Conservation (phyloP, 2,329 filamentous ascomycete species). For the Penicillium sp. region DNA sequence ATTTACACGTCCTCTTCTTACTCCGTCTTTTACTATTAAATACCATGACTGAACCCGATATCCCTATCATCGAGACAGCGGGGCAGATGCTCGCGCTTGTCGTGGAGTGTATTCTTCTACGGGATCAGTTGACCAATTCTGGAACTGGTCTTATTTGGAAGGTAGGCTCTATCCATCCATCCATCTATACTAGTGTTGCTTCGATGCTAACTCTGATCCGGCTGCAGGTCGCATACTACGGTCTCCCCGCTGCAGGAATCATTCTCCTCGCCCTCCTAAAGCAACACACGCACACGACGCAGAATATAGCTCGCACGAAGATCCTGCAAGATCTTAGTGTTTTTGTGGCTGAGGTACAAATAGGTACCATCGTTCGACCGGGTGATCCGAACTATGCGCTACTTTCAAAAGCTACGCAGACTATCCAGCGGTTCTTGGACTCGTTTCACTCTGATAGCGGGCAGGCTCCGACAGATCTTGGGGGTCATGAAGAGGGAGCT, state of each 20-base stretch:
- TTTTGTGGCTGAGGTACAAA: constrained; percentile 30
- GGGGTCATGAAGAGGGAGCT: constrained; percentile 9
- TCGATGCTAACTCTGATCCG: neutral
- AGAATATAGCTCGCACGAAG: constrained; percentile 16
- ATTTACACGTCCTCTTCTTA: constrained; percentile 30
- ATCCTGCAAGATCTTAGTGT: constrained; percentile 28
- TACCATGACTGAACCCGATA: constrained; percentile 26
- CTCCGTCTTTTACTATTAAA: constrained; percentile 23
- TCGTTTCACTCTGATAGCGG: constrained; percentile 20
- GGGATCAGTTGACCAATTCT: constrained; percentile 29
- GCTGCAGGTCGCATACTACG: constrained; percentile 27
- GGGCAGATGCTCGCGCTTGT: constrained; percentile 29
- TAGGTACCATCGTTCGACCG: constrained; percentile 24
- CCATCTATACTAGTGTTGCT: neutral
- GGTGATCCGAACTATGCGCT: constrained; percentile 28
- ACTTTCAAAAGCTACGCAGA: constrained; percentile 25
- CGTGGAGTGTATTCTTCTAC: constrained; percentile 28
- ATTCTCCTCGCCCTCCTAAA: constrained; percentile 30
- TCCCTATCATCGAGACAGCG: constrained; percentile 25
- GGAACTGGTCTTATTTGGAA: constrained; percentile 31
- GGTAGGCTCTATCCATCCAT: constrained; percentile 8
- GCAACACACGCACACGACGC: constrained; percentile 14
- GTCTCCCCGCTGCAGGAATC: constrained; percentile 31
- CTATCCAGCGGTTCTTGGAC: constrained; percentile 28
- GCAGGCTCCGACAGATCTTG: constrained; percentile 3